Conservation (phyloP, 176 grass and related monocot species). For the Cenchrus americanus region DNA sequence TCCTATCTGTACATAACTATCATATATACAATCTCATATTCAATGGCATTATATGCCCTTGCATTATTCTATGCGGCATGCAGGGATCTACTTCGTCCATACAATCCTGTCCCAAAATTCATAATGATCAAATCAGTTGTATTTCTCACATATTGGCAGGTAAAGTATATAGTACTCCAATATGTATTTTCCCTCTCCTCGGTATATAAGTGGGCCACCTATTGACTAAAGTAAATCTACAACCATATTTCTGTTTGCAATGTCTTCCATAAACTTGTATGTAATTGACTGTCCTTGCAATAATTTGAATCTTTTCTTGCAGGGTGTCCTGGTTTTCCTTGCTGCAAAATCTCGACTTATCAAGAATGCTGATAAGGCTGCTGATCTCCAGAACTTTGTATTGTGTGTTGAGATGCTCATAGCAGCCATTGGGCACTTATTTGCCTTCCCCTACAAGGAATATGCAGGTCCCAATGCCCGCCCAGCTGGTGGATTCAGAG, state of each 20-base stretch:
- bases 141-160: constrained; percentile 99
- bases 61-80: constrained; percentile 95
- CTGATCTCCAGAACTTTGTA: constrained; percentile 88
- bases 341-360: constrained; percentile 91
- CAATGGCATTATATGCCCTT: constrained; percentile 86
- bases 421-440: constrained; percentile 76
- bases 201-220: neutral
- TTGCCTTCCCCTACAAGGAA: constrained; percentile 95
- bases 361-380: constrained; percentile 83
- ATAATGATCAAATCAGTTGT: constrained; percentile 98
- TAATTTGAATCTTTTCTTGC: constrained; percentile 33
- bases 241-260: constrained; percentile 12
- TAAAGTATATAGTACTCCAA: constrained; percentile 28
- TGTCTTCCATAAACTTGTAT: neutral
- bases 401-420: constrained; percentile 96
- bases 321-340: constrained; percentile 98
- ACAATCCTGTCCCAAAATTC: constrained; percentile 95
- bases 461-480: constrained; percentile 89
- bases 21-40: constrained; percentile 94
- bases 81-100: constrained; percentile 86
- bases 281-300: neutral
- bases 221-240: neutral
- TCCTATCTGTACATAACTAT: constrained; percentile 98
- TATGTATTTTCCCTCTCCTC: neutral
- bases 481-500: constrained; percentile 68